phyloP scores from a whole-genome alignment of 495 filamentous ascomycete species.

The Penicillium coffeae region DNA sequence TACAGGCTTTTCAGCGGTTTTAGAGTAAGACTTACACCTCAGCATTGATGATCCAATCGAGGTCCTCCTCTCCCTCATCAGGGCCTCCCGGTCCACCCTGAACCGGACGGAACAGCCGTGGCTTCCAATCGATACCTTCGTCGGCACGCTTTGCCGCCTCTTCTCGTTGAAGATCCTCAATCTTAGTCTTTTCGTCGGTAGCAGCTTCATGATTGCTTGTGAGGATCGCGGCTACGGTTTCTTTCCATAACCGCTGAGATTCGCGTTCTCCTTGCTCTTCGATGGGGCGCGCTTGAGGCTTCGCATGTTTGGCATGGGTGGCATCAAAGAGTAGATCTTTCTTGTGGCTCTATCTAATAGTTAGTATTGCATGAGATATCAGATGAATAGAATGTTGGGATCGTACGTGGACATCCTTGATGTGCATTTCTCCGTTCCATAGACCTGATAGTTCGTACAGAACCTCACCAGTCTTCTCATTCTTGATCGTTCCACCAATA shows the following conservation, averaged over 20 bases:
- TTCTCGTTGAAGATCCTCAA: slow-evolving; percentile 86
- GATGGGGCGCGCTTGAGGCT: slow-evolving; percentile 70
- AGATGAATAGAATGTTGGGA: neutral
- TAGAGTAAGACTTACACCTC: slow-evolving; percentile 60
- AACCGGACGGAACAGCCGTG: slow-evolving; percentile 74
- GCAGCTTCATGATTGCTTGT: slow-evolving; percentile 81
- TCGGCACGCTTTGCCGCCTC: slow-evolving; percentile 79
- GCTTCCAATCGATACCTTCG: slow-evolving; percentile 85
- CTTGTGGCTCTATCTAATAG: slow-evolving; percentile 64
- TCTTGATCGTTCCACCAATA: slow-evolving; percentile 88
- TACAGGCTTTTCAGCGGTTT: neutral
- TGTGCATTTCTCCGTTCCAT: slow-evolving; percentile 92
- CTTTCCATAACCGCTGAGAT: slow-evolving; percentile 81
- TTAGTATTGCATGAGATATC: slow-evolving; percentile 2
- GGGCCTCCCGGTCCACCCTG: slow-evolving; percentile 65
- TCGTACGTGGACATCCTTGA: slow-evolving; percentile 75
- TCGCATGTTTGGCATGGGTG: slow-evolving; percentile 65
- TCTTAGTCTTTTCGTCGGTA: slow-evolving; percentile 91
- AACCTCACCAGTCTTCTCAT: slow-evolving; percentile 77
- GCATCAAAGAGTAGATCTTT: slow-evolving; percentile 91
- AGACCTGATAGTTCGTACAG: slow-evolving; percentile 87
- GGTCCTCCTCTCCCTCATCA: slow-evolving; percentile 79
- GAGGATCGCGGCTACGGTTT: slow-evolving; percentile 74
- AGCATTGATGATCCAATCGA: slow-evolving; percentile 95
- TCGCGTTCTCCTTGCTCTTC: slow-evolving; percentile 88